Base-by-base conservation (phyloP, 768 basidiomycete species). In the Dioszegia hungarica region DNA sequence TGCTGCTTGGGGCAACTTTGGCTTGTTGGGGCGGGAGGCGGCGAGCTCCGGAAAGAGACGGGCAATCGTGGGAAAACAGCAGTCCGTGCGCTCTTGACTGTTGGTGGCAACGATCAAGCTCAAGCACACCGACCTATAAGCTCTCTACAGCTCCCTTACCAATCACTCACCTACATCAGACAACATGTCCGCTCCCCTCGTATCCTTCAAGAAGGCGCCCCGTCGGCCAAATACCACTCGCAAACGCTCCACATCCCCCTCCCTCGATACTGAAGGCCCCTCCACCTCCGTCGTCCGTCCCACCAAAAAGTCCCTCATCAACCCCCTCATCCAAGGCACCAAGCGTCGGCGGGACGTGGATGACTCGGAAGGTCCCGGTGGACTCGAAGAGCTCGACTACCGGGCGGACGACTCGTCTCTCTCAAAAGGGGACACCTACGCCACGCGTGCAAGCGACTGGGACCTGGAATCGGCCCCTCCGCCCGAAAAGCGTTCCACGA, bases 201-300 rank as follows among this genome's bases (percentile, higher is more conserved):
- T 94, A 0, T 85, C 89, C 2, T 92, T 95, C 78, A 90, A 94
- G 79, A 94, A 88, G 78, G 89, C 86, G 71, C 85, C 87, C 64
- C 81, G 85, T 2, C 82, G 90, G 1, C 91, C 91, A 1, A 81
- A 84, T 3, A 88, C 87, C 2, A 22, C 57, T 15, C 83, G 93
- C 34, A 86, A 87, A 67, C 83, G 91, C 24, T 89, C 89, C 2
- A 70, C 79, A 5, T 88, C 86, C 0, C 86, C 87, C n/a, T 57
- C 75, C 9, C 17, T 19, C 36, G 37, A 37, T 11, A 31, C 54
- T 22, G 51, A 53, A 12, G 51, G 48, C 20, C 43, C 55, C 14
- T 50, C 64, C 5, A 49, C 64, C 24, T 40, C 62, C 1, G 91
- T 95, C 33, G 80, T 94, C 17, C 79, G 87, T 14, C 91, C 90